Evolutionary conservation across 257 asterid species (phyloP), one percentile per base, ranked within the genome.

Genomic region (Cynanchum wilfordii): DNA sequence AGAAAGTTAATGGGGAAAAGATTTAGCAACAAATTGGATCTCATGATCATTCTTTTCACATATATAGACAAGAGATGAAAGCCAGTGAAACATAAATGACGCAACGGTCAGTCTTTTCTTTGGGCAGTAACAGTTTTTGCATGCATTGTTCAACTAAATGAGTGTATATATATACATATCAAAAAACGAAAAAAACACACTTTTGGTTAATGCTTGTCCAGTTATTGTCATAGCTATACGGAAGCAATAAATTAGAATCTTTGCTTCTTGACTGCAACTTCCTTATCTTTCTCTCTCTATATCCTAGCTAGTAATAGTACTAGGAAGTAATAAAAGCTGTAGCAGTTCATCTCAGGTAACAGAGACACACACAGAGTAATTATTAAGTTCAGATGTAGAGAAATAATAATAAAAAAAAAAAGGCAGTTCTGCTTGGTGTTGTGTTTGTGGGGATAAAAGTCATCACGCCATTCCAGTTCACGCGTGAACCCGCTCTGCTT

Each of bases 401-500:
- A 71, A 60, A 50, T 12, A 50, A 17, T 5, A 51, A 5, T 16
- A 17, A 51, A 3, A 13, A 50, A 50, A 4, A 13, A 52, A 58
- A 67, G 52, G 47, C 57, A 11, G 22, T 71, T 24, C 67, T 57
- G 36, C 71, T 74, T 45, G 45, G 71, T 51, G 67, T 63, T 15
- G 81, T 71, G 59, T 47, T 65, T 57, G 66, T 74, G 70, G 75
- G 69, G 77, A 70, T 50, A 59, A 76, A 77, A 71, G 69, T 68
- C 73, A 87, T 85, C 87, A 83, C 87, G 89, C 87, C 84, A 80
- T 73, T 81, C 89, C 82, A 82, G 64, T 70, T 69, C 92, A 89
- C 89, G 89, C 90, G 87, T 83, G 88, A 78, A 76, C 75, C 71
- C 72, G 44, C 80, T 40, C 67, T 71, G 73, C 69, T 76, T 77